Evolutionary conservation across 192 early-diverging fungal genomes (phyloP).

Genomic region (Umbelopsis vinacea): DNA sequence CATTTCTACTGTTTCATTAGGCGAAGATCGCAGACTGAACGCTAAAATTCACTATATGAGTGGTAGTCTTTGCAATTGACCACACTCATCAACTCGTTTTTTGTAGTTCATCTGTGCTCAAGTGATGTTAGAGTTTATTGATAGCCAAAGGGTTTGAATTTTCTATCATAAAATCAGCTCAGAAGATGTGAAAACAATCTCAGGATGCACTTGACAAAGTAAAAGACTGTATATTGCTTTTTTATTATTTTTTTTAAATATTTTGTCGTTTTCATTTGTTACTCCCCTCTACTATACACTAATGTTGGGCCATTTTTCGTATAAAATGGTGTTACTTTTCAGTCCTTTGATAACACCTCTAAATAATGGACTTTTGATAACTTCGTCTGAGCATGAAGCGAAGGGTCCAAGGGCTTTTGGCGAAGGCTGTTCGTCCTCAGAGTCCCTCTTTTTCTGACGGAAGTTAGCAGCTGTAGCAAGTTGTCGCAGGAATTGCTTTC

Average conservation of each 20-base stretch:
- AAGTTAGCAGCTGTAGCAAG: neutral
- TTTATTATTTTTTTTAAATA: neutral
- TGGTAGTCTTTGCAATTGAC: too few species aligned
- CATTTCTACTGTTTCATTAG: too few species aligned
- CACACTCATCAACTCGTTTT: too few species aligned
- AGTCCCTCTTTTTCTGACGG: neutral
- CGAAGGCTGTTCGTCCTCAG: neutral
- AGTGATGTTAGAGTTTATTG: too few species aligned
- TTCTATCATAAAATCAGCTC: too few species aligned
- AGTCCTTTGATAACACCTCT: conserved; percentile 45
- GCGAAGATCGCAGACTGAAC: too few species aligned
- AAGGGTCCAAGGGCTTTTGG: conserved; percentile 10
- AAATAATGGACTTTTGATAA: conserved; percentile 35
- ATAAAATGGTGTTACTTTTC: conserved; percentile 38
- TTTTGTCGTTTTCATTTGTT: neutral
- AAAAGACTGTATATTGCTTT: too few species aligned
- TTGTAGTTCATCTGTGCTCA: too few species aligned
- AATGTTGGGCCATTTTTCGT: conserved; percentile 38
- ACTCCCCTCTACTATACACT: conserved; percentile 23
- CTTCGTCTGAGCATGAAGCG: conserved; percentile 27
- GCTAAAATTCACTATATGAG: too few species aligned
- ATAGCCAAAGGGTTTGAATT: too few species aligned
- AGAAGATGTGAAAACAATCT: too few species aligned
- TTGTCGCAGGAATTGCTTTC: neutral
- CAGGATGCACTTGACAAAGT: too few species aligned